Conservation (phyloP, 2,329 filamentous ascomycete genomes). For the Diaporthe amygdali region DNA sequence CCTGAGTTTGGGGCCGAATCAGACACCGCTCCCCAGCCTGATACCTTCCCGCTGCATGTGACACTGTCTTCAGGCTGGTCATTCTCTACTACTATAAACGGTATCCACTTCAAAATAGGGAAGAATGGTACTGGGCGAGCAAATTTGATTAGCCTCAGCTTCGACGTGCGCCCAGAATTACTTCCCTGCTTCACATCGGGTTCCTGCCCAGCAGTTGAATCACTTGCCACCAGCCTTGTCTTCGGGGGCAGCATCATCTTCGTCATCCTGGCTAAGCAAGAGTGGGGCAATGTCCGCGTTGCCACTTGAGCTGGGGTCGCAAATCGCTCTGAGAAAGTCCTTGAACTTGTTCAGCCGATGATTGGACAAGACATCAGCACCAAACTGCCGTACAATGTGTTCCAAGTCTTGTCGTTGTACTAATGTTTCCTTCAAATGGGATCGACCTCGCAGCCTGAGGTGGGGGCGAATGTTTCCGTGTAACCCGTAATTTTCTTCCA, state of each 20-base stretch:
- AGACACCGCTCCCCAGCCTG: no score
- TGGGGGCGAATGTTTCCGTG: neutral
- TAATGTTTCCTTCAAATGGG: neutral
- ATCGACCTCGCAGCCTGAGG: neutral
- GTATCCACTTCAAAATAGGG: no score
- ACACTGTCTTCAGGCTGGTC: no score
- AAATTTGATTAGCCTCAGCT: no score
- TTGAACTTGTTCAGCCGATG: neutral
- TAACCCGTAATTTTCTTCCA: neutral
- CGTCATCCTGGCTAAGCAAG: no score
- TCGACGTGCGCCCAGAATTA: no score
- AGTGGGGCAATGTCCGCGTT: no score
- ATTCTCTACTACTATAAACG: no score
- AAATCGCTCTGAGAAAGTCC: neutral
- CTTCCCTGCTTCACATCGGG: neutral
- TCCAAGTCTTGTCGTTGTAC: neutral
- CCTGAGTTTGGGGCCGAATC: no score
- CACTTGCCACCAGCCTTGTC: neutral
- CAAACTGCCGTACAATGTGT: neutral
- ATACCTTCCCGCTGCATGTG: no score
- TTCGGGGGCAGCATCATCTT: neutral
- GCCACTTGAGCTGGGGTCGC: neutral
- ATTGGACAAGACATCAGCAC: neutral
- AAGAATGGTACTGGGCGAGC: no score
- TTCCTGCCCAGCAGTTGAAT: neutral